Base-by-base conservation (phyloP, 2,329 filamentous ascomycete species). In the Aspergillus amoenus region DNA sequence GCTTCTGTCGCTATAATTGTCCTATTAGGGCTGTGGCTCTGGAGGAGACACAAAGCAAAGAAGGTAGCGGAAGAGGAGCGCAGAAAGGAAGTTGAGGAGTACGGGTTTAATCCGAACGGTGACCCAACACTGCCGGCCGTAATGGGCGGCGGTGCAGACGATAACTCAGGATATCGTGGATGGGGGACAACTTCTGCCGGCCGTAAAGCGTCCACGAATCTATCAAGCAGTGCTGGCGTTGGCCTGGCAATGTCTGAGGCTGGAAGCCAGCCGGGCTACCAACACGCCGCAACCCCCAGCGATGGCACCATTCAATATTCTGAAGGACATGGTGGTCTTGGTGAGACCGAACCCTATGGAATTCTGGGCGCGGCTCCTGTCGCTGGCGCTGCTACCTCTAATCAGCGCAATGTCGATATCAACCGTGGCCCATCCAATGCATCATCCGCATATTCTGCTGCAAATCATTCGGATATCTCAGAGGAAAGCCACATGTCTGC, bases 41-140 rank as follows among this genome's bases (percentile, higher is more conserved):
- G 92, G 91, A 87, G 90, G 71, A 92, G 87, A 78, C 88, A 92
- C 61, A 96, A 95, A 78, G 87, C 90, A 68, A 86, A 88, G 62
- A 94, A 91, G 79, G 85, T 86, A 61, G 89, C 88, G 13, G 91
- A 94, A 70, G 94, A 97, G 71, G 86, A 93, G 67, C 86, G 94
- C 50, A 86, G 93, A 62, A 97, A 97, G 78, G 94, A 99, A 76
- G 92, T 97, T 11, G 93, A 97, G 73, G 94, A 97, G 71, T 97
- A 97, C 72, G 88, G 90, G 32, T 97, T 93, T 80, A 97, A 97
- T 73, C 94, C 94, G n/a, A 97, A 97, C 76, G 88, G 92, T 59
- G 93, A 97, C 70, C 91, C 93, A 0, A 91, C 89, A 1, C 81
- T 96, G 12, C 86, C 86, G 7, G 80, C 81, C 9, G 79, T 84